A percentile compares a stretch with the other conserved stretches of the same genome.
Evolutionary conservation across 129 eudicot genomes (phyloP).

Genomic region (Chrysanthemum lavandulifolium): DNA sequence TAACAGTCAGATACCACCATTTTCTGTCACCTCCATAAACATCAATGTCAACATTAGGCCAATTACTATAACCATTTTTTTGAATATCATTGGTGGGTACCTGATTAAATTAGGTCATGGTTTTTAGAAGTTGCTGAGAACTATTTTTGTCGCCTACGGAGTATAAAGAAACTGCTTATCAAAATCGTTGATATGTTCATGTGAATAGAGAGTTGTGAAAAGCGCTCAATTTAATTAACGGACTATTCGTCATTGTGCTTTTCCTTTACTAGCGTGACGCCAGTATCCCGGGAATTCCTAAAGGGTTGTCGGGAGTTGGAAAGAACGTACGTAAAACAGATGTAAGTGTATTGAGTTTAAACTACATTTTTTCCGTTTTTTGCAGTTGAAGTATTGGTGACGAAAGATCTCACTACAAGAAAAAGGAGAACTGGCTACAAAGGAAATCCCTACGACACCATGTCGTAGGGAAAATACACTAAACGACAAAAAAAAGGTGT

Average conservation of each 20-base stretch:
- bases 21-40: constrained; percentile 30
- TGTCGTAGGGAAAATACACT: too few species aligned
- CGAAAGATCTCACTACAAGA: too few species aligned
- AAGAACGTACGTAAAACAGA: too few species aligned
- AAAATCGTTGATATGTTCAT: constrained; percentile 4
- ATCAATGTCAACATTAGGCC: constrained; percentile 29
- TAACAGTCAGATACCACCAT: constrained; percentile 46
- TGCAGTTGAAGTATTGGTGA: too few species aligned
- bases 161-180: constrained; percentile 10
- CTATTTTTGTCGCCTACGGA: constrained; percentile 12
- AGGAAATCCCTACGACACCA: too few species aligned
- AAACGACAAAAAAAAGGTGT: too few species aligned
- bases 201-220: background rate
- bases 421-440: too few species aligned
- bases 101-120: constrained; percentile 39
- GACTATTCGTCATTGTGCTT: background rate
- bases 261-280: constrained; percentile 15
- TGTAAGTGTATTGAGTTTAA: too few species aligned
- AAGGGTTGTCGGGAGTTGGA: background rate
- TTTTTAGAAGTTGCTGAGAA: constrained; percentile 15
- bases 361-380: background rate
- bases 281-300: background rate
- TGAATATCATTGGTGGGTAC: constrained; percentile 31
- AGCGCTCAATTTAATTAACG: too few species aligned
- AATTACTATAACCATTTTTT: constrained; percentile 30